A percentile compares a stretch with the other conserved stretches of the same genome.
phyloP scores from a whole-genome alignment of 2,329 filamentous ascomycete genomes.

The Hypoxylon sp. region DNA sequence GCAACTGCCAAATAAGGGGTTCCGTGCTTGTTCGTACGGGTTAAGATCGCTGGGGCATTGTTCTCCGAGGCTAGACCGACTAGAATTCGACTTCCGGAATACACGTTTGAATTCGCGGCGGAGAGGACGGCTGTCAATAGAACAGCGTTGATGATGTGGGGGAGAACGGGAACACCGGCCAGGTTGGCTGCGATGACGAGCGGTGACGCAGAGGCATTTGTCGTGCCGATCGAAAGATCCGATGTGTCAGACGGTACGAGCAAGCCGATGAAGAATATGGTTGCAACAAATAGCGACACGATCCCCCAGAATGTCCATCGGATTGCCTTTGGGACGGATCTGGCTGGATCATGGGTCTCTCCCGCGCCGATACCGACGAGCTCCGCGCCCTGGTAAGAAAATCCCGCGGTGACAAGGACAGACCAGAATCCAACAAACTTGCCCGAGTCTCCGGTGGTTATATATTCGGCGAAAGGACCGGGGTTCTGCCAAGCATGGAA shows the following conservation, averaged over 20 bases:
- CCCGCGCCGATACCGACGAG: slow-evolving; percentile 84
- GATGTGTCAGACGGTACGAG: slow-evolving; percentile 75
- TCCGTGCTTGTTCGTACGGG: slow-evolving; percentile 71
- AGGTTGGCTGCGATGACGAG: slow-evolving; percentile 72
- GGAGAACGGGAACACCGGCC: slow-evolving; percentile 75
- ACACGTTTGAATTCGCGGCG: slow-evolving; percentile 83
- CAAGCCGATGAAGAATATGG: slow-evolving; percentile 79
- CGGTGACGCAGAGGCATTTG: slow-evolving; percentile 75
- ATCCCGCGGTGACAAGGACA: slow-evolving; percentile 77
- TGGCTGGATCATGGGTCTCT: slow-evolving; percentile 79
- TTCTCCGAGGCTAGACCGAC: slow-evolving; percentile 75
- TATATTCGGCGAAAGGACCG: slow-evolving; percentile 75
- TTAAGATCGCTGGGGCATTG: slow-evolving; percentile 73
- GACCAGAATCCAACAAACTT: slow-evolving; percentile 80
- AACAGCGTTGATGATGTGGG: slow-evolving; percentile 82
- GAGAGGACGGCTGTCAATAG: slow-evolving; percentile 84
- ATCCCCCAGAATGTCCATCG: slow-evolving; percentile 83
- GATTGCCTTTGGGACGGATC: slow-evolving; percentile 80
- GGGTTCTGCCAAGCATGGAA: slow-evolving; percentile 80
- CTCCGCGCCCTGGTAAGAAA: slow-evolving; percentile 80
- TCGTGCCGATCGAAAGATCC: slow-evolving; percentile 65
- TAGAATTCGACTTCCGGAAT: slow-evolving; percentile 78
- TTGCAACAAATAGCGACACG: slow-evolving; percentile 75
- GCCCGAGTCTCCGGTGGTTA: slow-evolving; percentile 67
- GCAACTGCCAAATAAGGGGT: slow-evolving; percentile 75